Evolutionary conservation across 2,329 filamentous ascomycete species (phyloP).

Genomic region (Acarospora socialis): DNA sequence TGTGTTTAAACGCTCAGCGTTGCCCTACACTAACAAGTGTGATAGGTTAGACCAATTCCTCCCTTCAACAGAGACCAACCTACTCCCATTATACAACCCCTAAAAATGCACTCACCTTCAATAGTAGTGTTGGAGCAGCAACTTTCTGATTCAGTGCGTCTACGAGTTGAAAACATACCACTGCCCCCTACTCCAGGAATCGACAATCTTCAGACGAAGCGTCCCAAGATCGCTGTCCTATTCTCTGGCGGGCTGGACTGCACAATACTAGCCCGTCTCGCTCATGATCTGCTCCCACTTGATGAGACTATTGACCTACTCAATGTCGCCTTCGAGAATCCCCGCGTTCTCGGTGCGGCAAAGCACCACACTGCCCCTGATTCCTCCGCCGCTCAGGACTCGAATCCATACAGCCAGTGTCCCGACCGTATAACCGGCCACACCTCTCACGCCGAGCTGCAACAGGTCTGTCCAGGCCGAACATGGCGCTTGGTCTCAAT

Average conservation of each 20-base stretch:
- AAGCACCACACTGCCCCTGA: conserved; percentile 23
- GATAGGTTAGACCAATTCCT: no score
- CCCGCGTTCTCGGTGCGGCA: conserved; percentile 47
- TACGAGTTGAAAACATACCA: conserved; percentile 54
- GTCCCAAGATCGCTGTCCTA: no score
- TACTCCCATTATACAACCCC: conserved; percentile 11
- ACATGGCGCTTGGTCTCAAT: conserved; percentile 69
- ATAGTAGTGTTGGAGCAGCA: conserved; percentile 40
- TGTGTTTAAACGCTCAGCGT: no score
- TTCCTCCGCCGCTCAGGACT: conserved; percentile 7
- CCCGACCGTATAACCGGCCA: conserved; percentile 83
- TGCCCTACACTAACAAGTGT: no score
- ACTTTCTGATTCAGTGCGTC: conserved; percentile 46
- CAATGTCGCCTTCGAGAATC: conserved; percentile 96
- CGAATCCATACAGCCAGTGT: conserved; percentile 58
- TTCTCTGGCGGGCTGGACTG: conserved; percentile 95
- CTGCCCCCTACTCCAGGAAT: no score
- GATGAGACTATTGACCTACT: conserved; percentile 68
- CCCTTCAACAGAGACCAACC: conserved; percentile 27
- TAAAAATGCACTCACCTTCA: conserved; percentile 32
- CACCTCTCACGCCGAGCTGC: conserved; percentile 63
- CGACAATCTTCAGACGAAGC: no score
- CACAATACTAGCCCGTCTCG: conserved; percentile 67
- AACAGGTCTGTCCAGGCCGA: conserved; percentile 51
- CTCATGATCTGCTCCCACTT: conserved; percentile 58